A percentile compares a stretch with the other conserved stretches of the same genome.
phyloP scores from a whole-genome alignment of 495 filamentous ascomycete species.

The Xylaria telfairii region DNA sequence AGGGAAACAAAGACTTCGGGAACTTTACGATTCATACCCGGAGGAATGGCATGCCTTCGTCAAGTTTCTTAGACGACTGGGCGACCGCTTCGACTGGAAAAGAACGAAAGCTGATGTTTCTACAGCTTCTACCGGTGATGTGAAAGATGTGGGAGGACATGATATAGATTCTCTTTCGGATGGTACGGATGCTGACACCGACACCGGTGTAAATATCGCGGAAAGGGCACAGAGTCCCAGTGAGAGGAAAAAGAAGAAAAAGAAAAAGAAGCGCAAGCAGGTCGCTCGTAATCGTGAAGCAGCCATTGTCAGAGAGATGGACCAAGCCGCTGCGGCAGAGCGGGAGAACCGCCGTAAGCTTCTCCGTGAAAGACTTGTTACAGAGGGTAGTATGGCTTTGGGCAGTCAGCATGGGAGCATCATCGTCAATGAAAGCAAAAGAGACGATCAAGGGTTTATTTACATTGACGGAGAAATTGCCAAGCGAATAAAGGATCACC shows the following conservation, averaged over 20 bases:
- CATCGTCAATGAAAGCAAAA: conserved; percentile 74
- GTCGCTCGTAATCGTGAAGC: conserved; percentile 55
- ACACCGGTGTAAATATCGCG: conserved; percentile 27
- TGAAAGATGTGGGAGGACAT: background rate
- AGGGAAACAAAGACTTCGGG: background rate
- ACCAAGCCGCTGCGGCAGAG: conserved; percentile 50
- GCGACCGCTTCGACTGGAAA: conserved; percentile 36
- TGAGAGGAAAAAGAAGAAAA: conserved; percentile 10
- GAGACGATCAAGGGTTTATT: conserved; percentile 58
- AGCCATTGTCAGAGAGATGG: conserved; percentile 52
- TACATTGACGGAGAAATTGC: conserved; percentile 58
- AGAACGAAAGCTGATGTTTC: conserved; percentile 7
- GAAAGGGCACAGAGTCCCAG: conserved; percentile 5
- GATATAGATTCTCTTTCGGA: conserved; percentile 17
- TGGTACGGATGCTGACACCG: conserved; percentile 13
- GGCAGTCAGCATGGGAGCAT: conserved; percentile 45
- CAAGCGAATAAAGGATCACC: conserved; percentile 59
- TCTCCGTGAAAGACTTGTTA: conserved; percentile 51
- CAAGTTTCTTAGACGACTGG: conserved; percentile 29
- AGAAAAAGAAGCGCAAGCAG: conserved; percentile 57
- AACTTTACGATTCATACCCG: conserved; percentile 3
- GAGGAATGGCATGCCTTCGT: conserved; percentile 12
- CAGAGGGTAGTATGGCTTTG: conserved; percentile 42
- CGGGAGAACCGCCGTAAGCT: conserved; percentile 56
- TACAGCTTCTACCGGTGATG: background rate